Evolutionary conservation across 2,329 filamentous ascomycete species (phyloP).

Genomic region (Trichoderma oligosporum): DNA sequence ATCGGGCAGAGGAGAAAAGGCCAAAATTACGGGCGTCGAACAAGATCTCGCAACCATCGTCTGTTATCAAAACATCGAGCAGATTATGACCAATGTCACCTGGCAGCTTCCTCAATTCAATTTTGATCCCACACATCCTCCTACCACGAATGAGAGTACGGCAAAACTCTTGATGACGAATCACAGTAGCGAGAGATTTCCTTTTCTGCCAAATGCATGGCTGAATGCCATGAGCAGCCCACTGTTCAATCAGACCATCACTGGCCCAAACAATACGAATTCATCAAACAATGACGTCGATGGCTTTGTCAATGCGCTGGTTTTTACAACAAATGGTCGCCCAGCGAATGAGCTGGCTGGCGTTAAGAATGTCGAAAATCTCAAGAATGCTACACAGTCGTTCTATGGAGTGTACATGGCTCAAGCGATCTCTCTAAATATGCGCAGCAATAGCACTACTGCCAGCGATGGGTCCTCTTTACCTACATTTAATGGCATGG

Average conservation of each 20-base stretch:
- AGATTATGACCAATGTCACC: conserved; percentile 5
- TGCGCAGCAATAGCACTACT: conserved; percentile 1
- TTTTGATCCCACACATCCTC: neutral
- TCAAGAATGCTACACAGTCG: neutral
- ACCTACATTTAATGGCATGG: neutral
- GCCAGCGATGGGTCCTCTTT: neutral
- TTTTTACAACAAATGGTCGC: neutral
- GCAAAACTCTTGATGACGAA: neutral
- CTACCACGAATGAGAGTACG: neutral
- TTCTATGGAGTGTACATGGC: conserved; percentile 6
- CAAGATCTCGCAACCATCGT: conserved; percentile 10
- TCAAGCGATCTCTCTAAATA: conserved; percentile 12
- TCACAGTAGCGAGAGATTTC: conserved; percentile 2
- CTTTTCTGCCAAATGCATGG: neutral
- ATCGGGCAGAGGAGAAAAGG: neutral
- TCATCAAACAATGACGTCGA: neutral
- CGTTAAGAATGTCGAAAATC: neutral
- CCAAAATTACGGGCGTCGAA: neutral
- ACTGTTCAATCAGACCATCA: neutral
- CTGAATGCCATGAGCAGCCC: neutral
- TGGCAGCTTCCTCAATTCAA: conserved; percentile 1
- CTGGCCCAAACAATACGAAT: neutral
- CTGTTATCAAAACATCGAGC: conserved; percentile 13
- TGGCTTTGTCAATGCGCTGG: neutral
- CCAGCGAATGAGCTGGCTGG: neutral